A percentile compares a stretch with the other conserved stretches of the same genome.
Evolutionary conservation across 176 grass and related monocot genomes (phyloP).

Genomic region (Triticum monococcum): DNA sequence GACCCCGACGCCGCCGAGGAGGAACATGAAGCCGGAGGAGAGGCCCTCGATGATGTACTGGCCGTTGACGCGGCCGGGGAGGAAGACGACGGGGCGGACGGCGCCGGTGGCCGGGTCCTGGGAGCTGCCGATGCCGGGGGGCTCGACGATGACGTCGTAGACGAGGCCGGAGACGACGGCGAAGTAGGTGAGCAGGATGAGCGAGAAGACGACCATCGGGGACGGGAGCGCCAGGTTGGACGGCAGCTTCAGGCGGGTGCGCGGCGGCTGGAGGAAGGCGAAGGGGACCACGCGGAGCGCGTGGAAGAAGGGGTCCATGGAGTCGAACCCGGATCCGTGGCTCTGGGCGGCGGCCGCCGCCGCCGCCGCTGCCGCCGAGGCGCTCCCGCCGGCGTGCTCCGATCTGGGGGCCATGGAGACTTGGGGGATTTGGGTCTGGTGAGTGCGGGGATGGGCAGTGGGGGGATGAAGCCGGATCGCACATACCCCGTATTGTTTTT

Average conservation of each 20-base stretch:
- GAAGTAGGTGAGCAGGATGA: slow-evolving; percentile 93
- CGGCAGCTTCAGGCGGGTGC: slow-evolving; percentile 86
- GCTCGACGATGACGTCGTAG: slow-evolving; percentile 94
- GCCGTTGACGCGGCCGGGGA: slow-evolving; percentile 80
- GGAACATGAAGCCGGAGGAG: slow-evolving; percentile 97
- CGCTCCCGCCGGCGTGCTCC: slow-evolving; percentile 33
- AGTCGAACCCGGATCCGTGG: slow-evolving; percentile 37
- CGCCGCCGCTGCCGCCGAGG: slow-evolving; percentile 6
- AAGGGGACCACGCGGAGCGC: slow-evolving; percentile 66
- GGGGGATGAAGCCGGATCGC: too few relatives aligned
- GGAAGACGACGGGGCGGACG: slow-evolving; percentile 89
- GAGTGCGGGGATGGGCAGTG: not conserved
- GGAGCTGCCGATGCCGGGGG: slow-evolving; percentile 78
- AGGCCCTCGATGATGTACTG: slow-evolving; percentile 99
- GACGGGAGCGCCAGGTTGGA: slow-evolving; percentile 79
- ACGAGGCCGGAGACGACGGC: slow-evolving; percentile 89
- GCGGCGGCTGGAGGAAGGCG: slow-evolving; percentile 77
- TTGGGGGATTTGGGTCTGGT: not conserved
- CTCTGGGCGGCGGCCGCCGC: slow-evolving; percentile 16
- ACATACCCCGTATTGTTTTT: too few relatives aligned
- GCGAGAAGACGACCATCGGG: slow-evolving; percentile 70
- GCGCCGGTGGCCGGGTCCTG: slow-evolving; percentile 79
- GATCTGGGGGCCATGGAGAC: slow-evolving; percentile 52
- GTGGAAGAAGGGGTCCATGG: slow-evolving; percentile 76
- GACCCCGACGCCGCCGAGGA: slow-evolving; percentile 81